A percentile compares a stretch with the other conserved stretches of the same genome.
Conservation (phyloP, 2,329 filamentous ascomycete species). For the Cercospora berteroae region DNA sequence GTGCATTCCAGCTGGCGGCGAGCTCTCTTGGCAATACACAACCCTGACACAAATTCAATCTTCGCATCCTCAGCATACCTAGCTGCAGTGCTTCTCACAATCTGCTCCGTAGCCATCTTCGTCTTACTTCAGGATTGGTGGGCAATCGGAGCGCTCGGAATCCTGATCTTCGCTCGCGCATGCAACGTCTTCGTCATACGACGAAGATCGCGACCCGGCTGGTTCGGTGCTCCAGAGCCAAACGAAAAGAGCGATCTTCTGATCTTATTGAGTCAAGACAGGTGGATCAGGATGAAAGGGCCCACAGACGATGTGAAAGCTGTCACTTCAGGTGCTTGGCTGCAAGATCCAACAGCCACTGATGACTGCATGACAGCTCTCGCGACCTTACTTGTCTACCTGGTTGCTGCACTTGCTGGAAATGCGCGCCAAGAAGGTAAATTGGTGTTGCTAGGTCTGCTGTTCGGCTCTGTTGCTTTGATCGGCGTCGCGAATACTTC, state of each 20-base stretch:
- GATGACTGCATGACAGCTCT: slow-evolving; percentile 55
- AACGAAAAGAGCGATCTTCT: slow-evolving; percentile 49
- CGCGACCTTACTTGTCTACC: slow-evolving; percentile 56
- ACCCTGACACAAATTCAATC: background rate
- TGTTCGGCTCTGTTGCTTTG: slow-evolving; percentile 52
- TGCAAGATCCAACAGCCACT: slow-evolving; percentile 51
- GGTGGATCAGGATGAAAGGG: slow-evolving; percentile 55
- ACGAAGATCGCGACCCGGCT: slow-evolving; percentile 43
- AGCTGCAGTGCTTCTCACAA: slow-evolving; percentile 17
- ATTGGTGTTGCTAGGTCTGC: slow-evolving; percentile 51
- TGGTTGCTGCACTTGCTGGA: slow-evolving; percentile 55
- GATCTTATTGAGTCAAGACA: slow-evolving; percentile 54
- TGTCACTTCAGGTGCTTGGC: slow-evolving; percentile 58
- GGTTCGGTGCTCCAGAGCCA: slow-evolving; percentile 36
- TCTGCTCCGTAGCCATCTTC: slow-evolving; percentile 15
- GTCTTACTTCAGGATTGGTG: slow-evolving; percentile 38
- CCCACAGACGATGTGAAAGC: slow-evolving; percentile 57
- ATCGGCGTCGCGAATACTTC: slow-evolving; percentile 9
- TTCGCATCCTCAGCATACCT: slow-evolving; percentile 10
- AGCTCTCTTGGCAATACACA: slow-evolving; percentile 1
- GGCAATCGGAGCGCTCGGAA: slow-evolving; percentile 49
- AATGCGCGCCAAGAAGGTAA: slow-evolving; percentile 57
- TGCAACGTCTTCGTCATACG: slow-evolving; percentile 59
- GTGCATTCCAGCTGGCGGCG: background rate
- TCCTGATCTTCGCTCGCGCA: slow-evolving; percentile 55